Conservation (phyloP, 257 asterid species). For the Salvia miltiorrhiza region DNA sequence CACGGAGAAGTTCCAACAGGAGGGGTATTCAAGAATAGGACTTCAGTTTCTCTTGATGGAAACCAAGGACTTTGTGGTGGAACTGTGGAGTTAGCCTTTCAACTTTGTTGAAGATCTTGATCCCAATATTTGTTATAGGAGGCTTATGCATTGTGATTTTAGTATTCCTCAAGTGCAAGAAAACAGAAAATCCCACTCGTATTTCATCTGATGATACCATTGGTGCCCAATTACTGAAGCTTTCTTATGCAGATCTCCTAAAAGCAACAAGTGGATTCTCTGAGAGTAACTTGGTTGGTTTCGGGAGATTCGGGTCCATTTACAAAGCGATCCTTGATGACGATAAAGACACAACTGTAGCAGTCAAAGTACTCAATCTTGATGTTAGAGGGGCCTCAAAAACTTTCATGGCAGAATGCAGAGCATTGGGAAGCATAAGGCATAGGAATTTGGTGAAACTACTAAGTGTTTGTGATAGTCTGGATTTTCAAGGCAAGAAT, state of each 20-base stretch:
- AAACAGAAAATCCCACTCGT: neutral
- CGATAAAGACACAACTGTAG: neutral
- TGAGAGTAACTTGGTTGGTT: neutral
- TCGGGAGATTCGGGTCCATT: constrained; percentile 26
- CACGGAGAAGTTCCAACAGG: neutral
- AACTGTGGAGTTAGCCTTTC: neutral
- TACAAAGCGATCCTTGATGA: constrained; percentile 28
- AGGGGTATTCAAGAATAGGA: neutral
- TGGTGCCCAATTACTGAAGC: neutral
- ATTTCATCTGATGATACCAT: neutral
- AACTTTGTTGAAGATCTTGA: neutral
- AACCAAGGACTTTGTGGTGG: constrained; percentile 2
- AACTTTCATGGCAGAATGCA: constrained; percentile 28
- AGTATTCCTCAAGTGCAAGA: neutral
- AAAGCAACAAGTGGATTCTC: constrained; percentile 16
- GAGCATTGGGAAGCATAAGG: constrained; percentile 10
- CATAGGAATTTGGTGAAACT: constrained; percentile 12
- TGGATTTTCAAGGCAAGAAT: constrained; percentile 20
- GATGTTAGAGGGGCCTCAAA: constrained; percentile 23
- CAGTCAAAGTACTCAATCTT: constrained; percentile 25
- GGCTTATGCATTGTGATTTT: neutral
- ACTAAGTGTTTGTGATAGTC: constrained; percentile 8
- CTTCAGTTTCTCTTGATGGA: neutral
- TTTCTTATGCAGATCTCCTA: neutral
- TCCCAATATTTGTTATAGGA: neutral